These are phyloP conservation scores for Stephanodiscus triporus DNA, from an alignment of 108 stramenopile genomes.

Conservation along the genomic window DNA sequence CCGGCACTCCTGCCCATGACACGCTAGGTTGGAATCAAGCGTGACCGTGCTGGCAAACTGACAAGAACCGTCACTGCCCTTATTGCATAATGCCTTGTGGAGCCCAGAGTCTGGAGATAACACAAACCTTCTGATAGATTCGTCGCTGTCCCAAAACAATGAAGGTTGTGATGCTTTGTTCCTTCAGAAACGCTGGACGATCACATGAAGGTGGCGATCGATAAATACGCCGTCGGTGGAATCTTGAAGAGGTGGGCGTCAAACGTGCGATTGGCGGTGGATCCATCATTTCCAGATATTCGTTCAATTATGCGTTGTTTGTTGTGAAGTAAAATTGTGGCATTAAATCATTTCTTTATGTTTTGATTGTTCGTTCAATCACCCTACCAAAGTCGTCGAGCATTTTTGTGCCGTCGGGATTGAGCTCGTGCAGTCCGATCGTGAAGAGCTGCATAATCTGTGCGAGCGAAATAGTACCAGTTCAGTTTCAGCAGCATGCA, in stretches of 20 bases:
- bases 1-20: constrained; percentile 66
- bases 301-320: too few relatives aligned
- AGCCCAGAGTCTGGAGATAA: constrained; percentile 42
- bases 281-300: too few relatives aligned
- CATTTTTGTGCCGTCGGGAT: constrained; percentile 50
- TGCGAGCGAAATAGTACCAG: too few relatives aligned
- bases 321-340: constrained; percentile 48
- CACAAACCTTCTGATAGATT: constrained; percentile 41
- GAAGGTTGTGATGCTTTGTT: constrained; percentile 12
- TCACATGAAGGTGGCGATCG: too few relatives aligned
- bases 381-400: constrained; percentile 35
- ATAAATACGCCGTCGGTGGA: too few relatives aligned
- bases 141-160: constrained; percentile 28
- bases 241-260: constrained; percentile 63
- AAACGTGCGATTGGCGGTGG: too few relatives aligned
- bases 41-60: constrained; percentile 40
- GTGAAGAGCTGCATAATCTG: constrained; percentile 54
- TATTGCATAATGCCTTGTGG: constrained; percentile 49
- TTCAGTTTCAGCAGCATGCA: too few relatives aligned
- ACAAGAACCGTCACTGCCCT: constrained; percentile 40
- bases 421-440: constrained; percentile 48
- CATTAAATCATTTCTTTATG: constrained; percentile 40
- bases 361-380: constrained; percentile 43
- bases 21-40: constrained; percentile 49
- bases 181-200: constrained; percentile 40